A percentile compares a stretch with the other conserved stretches of the same genome.
These are phyloP conservation scores for Stentor roeselii DNA, from an alignment of 73 alveolate genomes.

Conservation along the genomic window DNA sequence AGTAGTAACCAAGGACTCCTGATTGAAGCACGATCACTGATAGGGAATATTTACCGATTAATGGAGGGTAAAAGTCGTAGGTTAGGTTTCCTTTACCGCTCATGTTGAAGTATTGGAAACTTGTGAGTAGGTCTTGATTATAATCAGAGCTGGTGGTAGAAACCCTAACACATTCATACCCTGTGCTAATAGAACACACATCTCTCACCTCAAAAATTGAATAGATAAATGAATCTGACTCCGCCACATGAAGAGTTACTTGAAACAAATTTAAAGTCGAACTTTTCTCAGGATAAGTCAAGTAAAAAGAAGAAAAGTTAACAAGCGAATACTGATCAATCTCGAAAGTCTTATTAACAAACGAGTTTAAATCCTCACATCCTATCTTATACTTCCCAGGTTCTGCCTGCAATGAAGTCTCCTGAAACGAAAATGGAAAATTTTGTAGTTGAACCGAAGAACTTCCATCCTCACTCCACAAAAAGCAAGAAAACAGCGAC, in stretches of 20 bases:
- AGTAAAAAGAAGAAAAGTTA: not conserved
- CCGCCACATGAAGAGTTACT: not conserved
- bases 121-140: not conserved
- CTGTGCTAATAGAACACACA: not conserved
- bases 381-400: not conserved
- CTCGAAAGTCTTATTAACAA: not conserved
- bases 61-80: not conserved
- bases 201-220: slow-evolving; percentile 5
- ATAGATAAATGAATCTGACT: not conserved
- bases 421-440: not conserved
- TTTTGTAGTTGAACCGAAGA: not conserved
- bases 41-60: not conserved
- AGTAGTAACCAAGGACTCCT: not conserved
- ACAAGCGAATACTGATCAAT: not conserved
- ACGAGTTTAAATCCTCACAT: not conserved
- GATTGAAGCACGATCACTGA: not conserved
- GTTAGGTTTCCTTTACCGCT: not conserved
- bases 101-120: not conserved
- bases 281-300: not conserved
- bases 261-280: not conserved
- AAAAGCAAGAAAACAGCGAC: not conserved
- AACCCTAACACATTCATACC: slow-evolving; percentile 16
- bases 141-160: not conserved
- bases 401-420: not conserved
- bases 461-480: not conserved